Percentiles rank a stretch among this genome's conserved stretches.
Conservation (phyloP, 495 filamentous ascomycete species). For the Terfezia boudieri region DNA sequence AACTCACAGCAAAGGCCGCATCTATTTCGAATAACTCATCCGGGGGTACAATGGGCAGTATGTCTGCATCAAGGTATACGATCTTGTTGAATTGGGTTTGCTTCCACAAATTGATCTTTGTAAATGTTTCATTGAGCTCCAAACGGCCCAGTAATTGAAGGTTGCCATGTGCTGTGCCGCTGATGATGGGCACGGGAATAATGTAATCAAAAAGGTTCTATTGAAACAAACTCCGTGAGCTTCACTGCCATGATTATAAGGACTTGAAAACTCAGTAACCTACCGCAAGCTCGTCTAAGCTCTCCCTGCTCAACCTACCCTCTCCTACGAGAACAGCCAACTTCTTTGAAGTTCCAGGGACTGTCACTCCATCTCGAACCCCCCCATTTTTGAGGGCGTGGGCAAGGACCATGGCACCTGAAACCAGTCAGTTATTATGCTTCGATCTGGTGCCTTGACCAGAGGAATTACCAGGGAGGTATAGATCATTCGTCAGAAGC, state of each 20-base stretch:
- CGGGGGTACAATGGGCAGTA: constrained; percentile 64
- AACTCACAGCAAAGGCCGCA: constrained; percentile 34
- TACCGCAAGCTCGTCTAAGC: constrained; percentile 60
- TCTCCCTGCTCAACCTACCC: constrained; percentile 46
- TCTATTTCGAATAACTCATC: constrained; percentile 75
- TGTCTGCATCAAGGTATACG: constrained; percentile 80
- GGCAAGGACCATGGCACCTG: constrained; percentile 79
- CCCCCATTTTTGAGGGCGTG: constrained; percentile 76
- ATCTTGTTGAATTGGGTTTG: constrained; percentile 74
- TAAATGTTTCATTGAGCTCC: constrained; percentile 78
- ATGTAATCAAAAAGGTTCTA: constrained; percentile 74
- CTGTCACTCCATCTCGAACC: not conserved
- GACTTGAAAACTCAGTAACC: constrained; percentile 5
- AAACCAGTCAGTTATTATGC: constrained; percentile 4
- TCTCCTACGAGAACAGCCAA: constrained; percentile 64
- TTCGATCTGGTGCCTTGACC: no score
- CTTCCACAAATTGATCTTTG: constrained; percentile 89
- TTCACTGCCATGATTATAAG: not conserved
- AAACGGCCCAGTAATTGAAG: constrained; percentile 77
- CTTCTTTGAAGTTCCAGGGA: constrained; percentile 49
- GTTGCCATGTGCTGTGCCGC: constrained; percentile 55
- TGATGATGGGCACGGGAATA: constrained; percentile 59
- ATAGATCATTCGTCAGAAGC: constrained; percentile 56
- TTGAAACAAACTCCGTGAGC: not conserved
- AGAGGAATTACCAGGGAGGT: constrained; percentile 50